Evolutionary conservation across 139 green algal genomes (phyloP), one percentile per base, ranked within the genome.

Genomic region (Closterium sp.): DNA sequence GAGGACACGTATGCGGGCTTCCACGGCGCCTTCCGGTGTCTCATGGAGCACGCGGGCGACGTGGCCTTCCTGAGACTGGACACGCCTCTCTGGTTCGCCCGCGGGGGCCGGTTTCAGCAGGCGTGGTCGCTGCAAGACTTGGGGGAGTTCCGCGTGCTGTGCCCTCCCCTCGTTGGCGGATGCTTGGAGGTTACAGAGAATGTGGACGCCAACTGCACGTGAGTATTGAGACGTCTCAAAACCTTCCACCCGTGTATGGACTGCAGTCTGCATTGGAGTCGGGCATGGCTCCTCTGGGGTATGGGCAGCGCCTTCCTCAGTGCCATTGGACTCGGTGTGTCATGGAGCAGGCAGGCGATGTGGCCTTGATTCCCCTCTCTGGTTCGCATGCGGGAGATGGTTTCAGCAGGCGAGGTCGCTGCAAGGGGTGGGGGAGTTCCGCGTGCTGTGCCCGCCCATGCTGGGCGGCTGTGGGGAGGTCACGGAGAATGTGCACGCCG

Each of bases 1-100:
- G 31, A 29, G 28, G 91, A 95, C 31, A 42, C 85, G 4, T 96
- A 95, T 91, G 88, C 9, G 22, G 95, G 96, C n/a, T 95, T 95
- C 90, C 21, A 62, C 0, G 95, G 95, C 10, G 88, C 95, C 30
- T 87, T 96, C 86, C 93, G 91, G 29, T 94, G 95, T 31, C 89
- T 96, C 31, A 92, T 96, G 86, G 95, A 96, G 89, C 94, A 86
- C 17, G 90, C 38, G 7, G 91, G 95, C 31, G 95, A 96, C 70
- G 95, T 96, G 7, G 95, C 95, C 13, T 96, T 96, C 92, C 93
- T 95, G 50, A 95, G 95, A 91, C 88, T 95, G 11, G 31, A 90
- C n/a, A 94, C 88, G 17, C 29, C 84, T 1, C 50, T 38, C 5
- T 90, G 93, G 42, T 94, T 94, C 11, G 73, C 92, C 21, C 30